Conservation (phyloP, 2,329 filamentous ascomycete genomes). For the Trichoderma lentiforme region DNA sequence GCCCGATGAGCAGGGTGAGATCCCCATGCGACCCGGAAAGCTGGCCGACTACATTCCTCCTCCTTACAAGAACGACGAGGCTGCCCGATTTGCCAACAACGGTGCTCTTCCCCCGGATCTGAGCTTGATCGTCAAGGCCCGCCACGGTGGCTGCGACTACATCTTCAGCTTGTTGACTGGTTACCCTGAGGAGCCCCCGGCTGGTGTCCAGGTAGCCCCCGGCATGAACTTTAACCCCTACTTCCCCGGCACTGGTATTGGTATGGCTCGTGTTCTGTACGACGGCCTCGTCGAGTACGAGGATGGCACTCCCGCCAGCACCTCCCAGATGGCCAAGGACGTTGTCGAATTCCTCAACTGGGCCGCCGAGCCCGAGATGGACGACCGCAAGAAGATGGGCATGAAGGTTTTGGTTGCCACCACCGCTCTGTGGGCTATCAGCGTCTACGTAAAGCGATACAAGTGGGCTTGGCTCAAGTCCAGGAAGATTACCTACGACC, state of each 20-base stretch:
- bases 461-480: constrained; percentile 98
- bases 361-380: constrained; percentile 98
- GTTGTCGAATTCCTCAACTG: constrained; percentile 99
- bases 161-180: constrained; percentile 96
- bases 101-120: constrained; percentile 97
- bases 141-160: constrained; percentile 97
- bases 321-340: constrained; percentile 99
- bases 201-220: constrained; percentile 77
- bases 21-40: constrained; percentile 98
- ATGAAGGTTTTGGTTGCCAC: constrained; percentile 88
- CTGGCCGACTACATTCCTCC: constrained; percentile 93
- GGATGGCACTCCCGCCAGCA: constrained; percentile 88
- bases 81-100: constrained; percentile 95
- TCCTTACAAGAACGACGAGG: constrained; percentile 99
- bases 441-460: constrained; percentile 98
- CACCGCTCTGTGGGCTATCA: constrained; percentile 75
- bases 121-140: constrained; percentile 94
- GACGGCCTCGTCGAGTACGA: constrained; percentile 98
- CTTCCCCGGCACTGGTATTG: constrained; percentile 98
- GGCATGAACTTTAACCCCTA: constrained; percentile 99
- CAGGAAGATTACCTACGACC: constrained; percentile 86
- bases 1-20: constrained; percentile 96
- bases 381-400: constrained; percentile 99
- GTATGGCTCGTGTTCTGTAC: constrained; percentile 97
- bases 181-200: constrained; percentile 93